Conservation (phyloP, 352 stramenopile species). For the Nothophytophthora sp. region DNA sequence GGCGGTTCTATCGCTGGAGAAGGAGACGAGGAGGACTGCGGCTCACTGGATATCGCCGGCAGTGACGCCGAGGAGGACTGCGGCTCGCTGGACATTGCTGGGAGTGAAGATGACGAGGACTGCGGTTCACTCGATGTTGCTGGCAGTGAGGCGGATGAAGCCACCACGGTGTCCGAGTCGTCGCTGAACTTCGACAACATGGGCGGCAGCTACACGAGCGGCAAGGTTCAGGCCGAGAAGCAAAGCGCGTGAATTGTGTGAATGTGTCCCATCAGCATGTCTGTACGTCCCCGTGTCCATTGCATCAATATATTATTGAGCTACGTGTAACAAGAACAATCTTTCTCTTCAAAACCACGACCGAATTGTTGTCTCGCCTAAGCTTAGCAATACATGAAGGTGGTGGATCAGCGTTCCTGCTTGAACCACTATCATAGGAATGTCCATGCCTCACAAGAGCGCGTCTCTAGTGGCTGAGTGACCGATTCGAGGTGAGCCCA, state of each 20-base stretch:
- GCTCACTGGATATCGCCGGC: slow-evolving; percentile 12
- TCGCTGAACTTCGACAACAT: slow-evolving; percentile 23
- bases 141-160: background rate
- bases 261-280: background rate
- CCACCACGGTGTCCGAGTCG: slow-evolving; percentile 15
- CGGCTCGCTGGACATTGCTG: slow-evolving; percentile 16
- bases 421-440: no score
- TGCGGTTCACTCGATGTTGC: slow-evolving; percentile 9
- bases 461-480: no score
- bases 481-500: no score
- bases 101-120: slow-evolving; percentile 9
- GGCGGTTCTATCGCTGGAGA: slow-evolving; percentile 1
- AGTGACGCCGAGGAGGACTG: slow-evolving; percentile 13
- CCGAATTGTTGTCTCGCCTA: no score
- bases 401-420: no score
- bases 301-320: no score
- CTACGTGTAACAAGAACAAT: no score
- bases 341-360: no score
- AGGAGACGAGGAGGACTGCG: slow-evolving; percentile 10
- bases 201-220: slow-evolving; percentile 16
- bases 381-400: no score
- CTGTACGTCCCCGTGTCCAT: no score
- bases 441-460: no score
- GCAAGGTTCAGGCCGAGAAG: slow-evolving; percentile 16
- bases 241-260: background rate